These are phyloP conservation scores for Aphanoascus verrucosus DNA, from an alignment of 2,329 filamentous ascomycete species.

Conservation along the genomic window DNA sequence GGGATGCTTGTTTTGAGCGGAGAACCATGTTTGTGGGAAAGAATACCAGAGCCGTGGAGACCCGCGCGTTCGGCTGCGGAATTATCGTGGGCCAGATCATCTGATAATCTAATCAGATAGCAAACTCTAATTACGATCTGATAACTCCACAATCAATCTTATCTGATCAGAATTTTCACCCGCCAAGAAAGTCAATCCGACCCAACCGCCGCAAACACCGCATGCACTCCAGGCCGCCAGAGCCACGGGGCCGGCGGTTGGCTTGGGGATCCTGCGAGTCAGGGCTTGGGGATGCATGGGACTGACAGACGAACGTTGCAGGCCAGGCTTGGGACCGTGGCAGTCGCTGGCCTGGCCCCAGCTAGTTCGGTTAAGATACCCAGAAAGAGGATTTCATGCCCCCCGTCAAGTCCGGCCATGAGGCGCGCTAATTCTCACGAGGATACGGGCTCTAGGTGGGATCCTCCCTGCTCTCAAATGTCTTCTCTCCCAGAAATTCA, in stretches of 20 bases:
- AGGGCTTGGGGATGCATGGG: too few relatives aligned
- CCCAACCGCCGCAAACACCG: neutral
- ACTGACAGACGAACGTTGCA: too few relatives aligned
- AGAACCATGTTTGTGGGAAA: neutral
- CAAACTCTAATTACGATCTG: neutral
- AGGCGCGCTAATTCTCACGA: neutral
- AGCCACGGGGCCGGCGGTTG: too few relatives aligned
- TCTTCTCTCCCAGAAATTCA: neutral
- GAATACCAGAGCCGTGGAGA: neutral
- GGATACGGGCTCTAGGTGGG: neutral
- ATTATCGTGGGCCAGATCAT: conserved; percentile 5
- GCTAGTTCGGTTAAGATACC: neutral
- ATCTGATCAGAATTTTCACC: conserved; percentile 10
- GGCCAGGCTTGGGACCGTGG: neutral
- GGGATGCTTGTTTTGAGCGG: too few relatives aligned
- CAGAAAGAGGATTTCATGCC: neutral
- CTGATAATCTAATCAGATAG: conserved; percentile 11
- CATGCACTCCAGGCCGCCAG: neutral
- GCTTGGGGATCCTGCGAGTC: too few relatives aligned
- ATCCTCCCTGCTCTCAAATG: neutral
- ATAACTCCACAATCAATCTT: conserved; percentile 3
- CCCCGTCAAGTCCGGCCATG: neutral
- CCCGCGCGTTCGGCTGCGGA: neutral
- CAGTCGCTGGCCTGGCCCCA: neutral
- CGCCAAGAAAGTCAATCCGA: conserved; percentile 5